Base-by-base conservation (phyloP, 2,329 filamentous ascomycete genomes). In the Allantophomopsis cytisporea region DNA sequence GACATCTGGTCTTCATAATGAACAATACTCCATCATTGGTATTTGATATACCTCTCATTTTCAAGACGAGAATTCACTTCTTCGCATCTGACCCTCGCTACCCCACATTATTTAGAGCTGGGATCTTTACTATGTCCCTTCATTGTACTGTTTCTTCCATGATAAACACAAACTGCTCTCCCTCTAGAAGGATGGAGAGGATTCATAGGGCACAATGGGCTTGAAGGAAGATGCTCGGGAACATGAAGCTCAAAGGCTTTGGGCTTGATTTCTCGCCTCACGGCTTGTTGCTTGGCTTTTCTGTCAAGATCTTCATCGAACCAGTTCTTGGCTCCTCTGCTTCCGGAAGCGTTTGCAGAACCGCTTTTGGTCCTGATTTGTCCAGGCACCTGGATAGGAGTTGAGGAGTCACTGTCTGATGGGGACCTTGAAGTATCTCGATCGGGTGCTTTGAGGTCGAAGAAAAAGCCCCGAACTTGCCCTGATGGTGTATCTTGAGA, bases 201-300 rank as follows among this genome's bases (percentile, higher is more conserved):
- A 45, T 58, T 55, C 13, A 61, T 50, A 6, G 64, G 64, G 48
- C 64, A 67, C 2, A 66, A 43, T 7, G 62, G 62, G 39, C 59
- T 63, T 5, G 41, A 56, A 2, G 60, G 60, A 6, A 66, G 42
- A 47, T 68, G 64, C 45, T 67, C 64, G 2, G 64, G 62, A 1
- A 61, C 44, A 13, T 61, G 49, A 48, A 62, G 55, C 37, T 61
- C 60, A 33, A 63, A 52, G 16, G 10, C 7, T 14, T 8, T 15
- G 6, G 36, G 21, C 12, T 30, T 23, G 12, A 38, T 38, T 20
- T 31, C 21, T 3, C 17, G 16, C 21, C 23, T 31, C 30, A 15
- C 36, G 2, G 36, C 18, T 31, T 30, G 23, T 12, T 28, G 23
- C 11, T 28, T 3, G 8, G 23, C 23, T 8, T 28, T 28, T 28